Evolutionary conservation across 352 stramenopile species (phyloP), one percentile per base, ranked within the genome.

Genomic region (Globisporangium spinosum): DNA sequence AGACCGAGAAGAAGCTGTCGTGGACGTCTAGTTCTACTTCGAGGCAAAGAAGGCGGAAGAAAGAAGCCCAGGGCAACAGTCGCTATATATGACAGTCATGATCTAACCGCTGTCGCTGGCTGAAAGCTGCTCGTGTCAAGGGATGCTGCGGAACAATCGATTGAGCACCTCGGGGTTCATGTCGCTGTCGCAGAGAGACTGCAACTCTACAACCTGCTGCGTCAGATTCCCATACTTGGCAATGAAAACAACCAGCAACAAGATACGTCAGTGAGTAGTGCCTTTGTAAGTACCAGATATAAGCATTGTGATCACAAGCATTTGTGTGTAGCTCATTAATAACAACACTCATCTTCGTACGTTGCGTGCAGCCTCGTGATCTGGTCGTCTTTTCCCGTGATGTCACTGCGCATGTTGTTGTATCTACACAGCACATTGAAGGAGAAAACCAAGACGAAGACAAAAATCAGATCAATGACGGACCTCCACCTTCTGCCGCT

Each of bases 1-100:
- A 51, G 82, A 83, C 54, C 74, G 78, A 20, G 83, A 91, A 77
- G 78, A 90, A 77, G 82, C 83, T 12, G 81, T 89, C 4, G 85
- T 91, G 12, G 81, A 93, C 32, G 85, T 93, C 45, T 93, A 80
- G 58, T 53, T n/a, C 22, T 51, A 3, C 15, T 23, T 20, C 32
- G 35, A 53, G 12, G 10, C 38, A 7, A 22, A 51, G 55, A 43
- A 17, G 22, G 1, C 56, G 12, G 13, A 23, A 3, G 34, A 43
- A 13, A 20, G 9, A 59, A 43, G 9, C 13, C 23, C n/a, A 38
- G 29, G 53, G 8, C 8, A 2, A 1, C 23, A 35, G 22, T 13
- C 4, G 23, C 23, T 22, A 15, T 22, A 7, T 40, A 8, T 43
- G n/a, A 4, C 22, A 29, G 17, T 29, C 3, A 29, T n/a, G 54